Conservation (phyloP, 768 basidiomycete species). For the Rhizopogon salebrosus region DNA sequence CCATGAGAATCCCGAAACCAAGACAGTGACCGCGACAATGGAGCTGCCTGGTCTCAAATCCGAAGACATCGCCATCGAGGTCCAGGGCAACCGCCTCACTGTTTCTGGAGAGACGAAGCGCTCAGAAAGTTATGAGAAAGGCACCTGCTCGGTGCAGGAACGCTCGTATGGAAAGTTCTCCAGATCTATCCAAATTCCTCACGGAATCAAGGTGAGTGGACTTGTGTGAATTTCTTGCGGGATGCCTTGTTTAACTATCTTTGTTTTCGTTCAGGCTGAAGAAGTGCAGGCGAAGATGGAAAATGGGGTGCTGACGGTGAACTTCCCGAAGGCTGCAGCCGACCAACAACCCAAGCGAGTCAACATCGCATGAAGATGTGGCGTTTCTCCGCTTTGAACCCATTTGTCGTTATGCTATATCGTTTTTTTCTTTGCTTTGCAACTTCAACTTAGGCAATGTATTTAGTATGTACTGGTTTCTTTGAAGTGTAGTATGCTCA, state of each 20-base stretch:
- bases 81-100: slow-evolving; percentile 42
- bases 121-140: slow-evolving; percentile 28
- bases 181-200: slow-evolving; percentile 41
- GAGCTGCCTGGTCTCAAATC: slow-evolving; percentile 54
- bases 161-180: slow-evolving; percentile 44
- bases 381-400: too few relatives aligned
- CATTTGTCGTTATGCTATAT: too few relatives aligned
- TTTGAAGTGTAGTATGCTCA: too few relatives aligned
- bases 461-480: too few relatives aligned
- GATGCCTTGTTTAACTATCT: not conserved
- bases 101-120: slow-evolving; percentile 43
- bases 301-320: slow-evolving; percentile 43
- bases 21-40: slow-evolving; percentile 48
- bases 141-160: slow-evolving; percentile 35
- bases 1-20: slow-evolving; percentile 42
- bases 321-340: slow-evolving; percentile 44
- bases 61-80: slow-evolving; percentile 47
- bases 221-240: not conserved
- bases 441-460: too few relatives aligned
- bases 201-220: slow-evolving; percentile 39
- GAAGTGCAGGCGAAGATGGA: slow-evolving; percentile 43
- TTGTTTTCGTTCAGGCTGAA: slow-evolving; percentile 13
- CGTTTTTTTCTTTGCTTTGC: too few relatives aligned
- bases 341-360: slow-evolving; percentile 38
- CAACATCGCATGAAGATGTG: too few relatives aligned